These are phyloP conservation scores for Aspergillus transmontanensis DNA, from an alignment of 2,329 filamentous ascomycete genomes.

Conservation along the genomic window DNA sequence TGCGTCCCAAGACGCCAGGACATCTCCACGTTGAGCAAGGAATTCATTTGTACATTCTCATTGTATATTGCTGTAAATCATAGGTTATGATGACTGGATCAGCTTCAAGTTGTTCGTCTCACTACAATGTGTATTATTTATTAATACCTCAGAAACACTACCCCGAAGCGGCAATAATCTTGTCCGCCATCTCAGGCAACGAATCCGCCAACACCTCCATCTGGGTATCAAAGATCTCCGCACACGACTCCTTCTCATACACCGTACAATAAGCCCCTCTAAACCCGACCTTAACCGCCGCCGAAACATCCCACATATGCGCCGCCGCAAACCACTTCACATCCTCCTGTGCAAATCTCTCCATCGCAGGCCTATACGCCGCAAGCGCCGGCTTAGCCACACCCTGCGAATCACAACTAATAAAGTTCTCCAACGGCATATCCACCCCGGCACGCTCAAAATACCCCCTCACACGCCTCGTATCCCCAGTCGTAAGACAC, in stretches of 20 bases:
- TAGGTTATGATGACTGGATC: neutral
- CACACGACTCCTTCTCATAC: slow-evolving; percentile 55
- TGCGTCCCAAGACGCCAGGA: neutral
- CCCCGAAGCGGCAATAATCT: slow-evolving; percentile 18
- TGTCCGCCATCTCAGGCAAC: slow-evolving; percentile 53
- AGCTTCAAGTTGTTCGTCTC: too few species aligned
- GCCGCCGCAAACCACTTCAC: slow-evolving; percentile 60
- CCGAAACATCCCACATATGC: slow-evolving; percentile 62
- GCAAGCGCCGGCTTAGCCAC: slow-evolving; percentile 55
- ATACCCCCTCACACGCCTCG: slow-evolving; percentile 54
- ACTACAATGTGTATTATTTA: too few species aligned
- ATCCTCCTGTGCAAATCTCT: slow-evolving; percentile 43
- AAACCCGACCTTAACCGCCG: slow-evolving; percentile 55
- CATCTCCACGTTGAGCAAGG: neutral
- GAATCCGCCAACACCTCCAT: slow-evolving; percentile 55
- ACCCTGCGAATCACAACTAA: slow-evolving; percentile 53
- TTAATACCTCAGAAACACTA: neutral
- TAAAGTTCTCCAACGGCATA: slow-evolving; percentile 54
- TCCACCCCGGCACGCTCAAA: slow-evolving; percentile 53
- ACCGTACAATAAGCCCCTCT: slow-evolving; percentile 57
- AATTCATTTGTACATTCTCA: neutral
- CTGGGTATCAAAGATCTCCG: slow-evolving; percentile 52
- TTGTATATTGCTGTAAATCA: neutral
- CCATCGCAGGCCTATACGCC: slow-evolving; percentile 50
- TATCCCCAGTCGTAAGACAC: slow-evolving; percentile 57